Conservation (phyloP, 495 filamentous ascomycete species). For the Aeminium ludgeri region DNA sequence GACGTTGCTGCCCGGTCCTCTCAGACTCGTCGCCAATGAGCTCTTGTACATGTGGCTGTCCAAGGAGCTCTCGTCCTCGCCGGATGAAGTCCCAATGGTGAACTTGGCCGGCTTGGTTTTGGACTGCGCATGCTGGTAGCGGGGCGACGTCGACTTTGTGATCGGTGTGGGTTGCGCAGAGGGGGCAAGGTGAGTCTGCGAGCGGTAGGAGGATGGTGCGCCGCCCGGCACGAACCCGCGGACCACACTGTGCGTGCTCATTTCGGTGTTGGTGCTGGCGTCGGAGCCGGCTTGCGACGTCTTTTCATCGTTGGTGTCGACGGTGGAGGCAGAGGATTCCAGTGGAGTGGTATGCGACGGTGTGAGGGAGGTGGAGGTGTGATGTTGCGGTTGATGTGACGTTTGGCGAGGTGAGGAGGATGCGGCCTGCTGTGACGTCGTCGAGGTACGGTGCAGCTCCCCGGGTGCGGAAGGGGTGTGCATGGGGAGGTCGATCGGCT, state of each 20-base stretch:
- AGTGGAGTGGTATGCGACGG: slow-evolving; percentile 15
- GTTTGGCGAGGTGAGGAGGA: not conserved
- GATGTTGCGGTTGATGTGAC: slow-evolving; percentile 16
- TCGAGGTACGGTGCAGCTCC: slow-evolving; percentile 21
- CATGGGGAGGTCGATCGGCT: slow-evolving; percentile 31
- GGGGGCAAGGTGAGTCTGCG: slow-evolving; percentile 37
- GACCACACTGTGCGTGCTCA: slow-evolving; percentile 58
- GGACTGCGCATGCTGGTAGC: slow-evolving; percentile 20
- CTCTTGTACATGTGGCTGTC: slow-evolving; percentile 49
- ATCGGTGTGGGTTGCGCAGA: slow-evolving; percentile 27
- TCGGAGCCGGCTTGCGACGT: slow-evolving; percentile 18
- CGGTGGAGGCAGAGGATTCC: slow-evolving; percentile 26
- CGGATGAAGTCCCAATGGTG: slow-evolving; percentile 63
- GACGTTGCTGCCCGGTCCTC: slow-evolving; percentile 21
- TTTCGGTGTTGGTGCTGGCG: slow-evolving; percentile 26
- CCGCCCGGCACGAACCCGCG: slow-evolving; percentile 74
- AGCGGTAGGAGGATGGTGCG: slow-evolving; percentile 56
- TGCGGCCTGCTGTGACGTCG: not conserved
- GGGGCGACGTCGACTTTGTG: slow-evolving; percentile 27
- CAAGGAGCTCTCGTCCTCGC: slow-evolving; percentile 64
- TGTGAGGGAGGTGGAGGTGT: slow-evolving; percentile 15
- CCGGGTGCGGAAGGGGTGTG: slow-evolving; percentile 27
- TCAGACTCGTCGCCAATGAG: slow-evolving; percentile 36
- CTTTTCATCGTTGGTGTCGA: slow-evolving; percentile 19
- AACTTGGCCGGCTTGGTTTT: slow-evolving; percentile 56